Base-by-base conservation (phyloP, 176 grass and related monocot genomes). In the Cenchrus americanus region DNA sequence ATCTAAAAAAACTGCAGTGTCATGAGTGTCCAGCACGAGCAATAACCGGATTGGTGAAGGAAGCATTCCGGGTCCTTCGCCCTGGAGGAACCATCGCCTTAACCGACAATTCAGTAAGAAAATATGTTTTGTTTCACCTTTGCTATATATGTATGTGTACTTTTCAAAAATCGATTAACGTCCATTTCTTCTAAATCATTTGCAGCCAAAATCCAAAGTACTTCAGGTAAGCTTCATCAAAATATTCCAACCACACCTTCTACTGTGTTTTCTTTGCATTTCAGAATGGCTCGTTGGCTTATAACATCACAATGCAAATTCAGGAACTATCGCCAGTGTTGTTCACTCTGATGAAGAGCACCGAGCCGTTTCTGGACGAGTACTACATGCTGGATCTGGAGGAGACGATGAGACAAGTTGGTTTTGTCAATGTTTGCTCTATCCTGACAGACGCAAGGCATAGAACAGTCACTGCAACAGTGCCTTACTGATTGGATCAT, bases 341-440 rank as follows among this genome's bases (percentile, higher is more conserved):
- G 73, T 97, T 97, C 83, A 94, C 94, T 44, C 73, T 94, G 69
- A 87, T 94, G 67, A 94, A 97, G 55, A 94, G 94, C 72, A 97
- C 94, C 2, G 94, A 97, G 30, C 94, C 94, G 14, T 97, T 94
- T 72, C 80, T 94, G 19, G 92, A 94, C 34, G 94, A 97, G 54
- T 97, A 94, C 86, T 94, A 97, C 65, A 91, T 89, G 75, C 80
- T 94, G 53, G 90, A 97, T 74, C 85, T 97, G 75, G 94, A 94
- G 82, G 80, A 92, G 80, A 69, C 88, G 27, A 42, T 89, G 77
- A 89, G 63, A 63, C 65, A 82, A 59, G 90, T 82, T 8, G 92
- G 92, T 11, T 94, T 97, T 80, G 83, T 89, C 41, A 80, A 91
- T 79, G 85, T 97, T 57, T 81, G 71, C 57, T 85, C 92, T 14